Evolutionary conservation across 139 green algal genomes (phyloP), one percentile per base, ranked within the genome.

Genomic region (Chlorella sp.): DNA sequence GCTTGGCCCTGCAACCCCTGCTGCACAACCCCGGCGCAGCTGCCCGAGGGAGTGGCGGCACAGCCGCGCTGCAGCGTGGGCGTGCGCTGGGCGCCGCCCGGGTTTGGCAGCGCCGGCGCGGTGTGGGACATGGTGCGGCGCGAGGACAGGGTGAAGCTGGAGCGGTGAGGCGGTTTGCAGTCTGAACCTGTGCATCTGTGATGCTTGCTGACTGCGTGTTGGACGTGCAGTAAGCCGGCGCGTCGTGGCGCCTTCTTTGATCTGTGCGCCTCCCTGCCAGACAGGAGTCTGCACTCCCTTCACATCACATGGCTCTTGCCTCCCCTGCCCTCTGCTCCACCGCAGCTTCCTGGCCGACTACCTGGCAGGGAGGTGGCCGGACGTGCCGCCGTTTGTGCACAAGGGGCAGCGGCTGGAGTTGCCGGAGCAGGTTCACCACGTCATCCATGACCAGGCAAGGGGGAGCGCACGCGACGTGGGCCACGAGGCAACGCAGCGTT

Each of bases 51-150:
- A n/a, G n/a, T n/a, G n/a, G n/a, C n/a, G n/a, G n/a, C n/a, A n/a
- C n/a, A n/a, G n/a, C n/a, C n/a, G n/a, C n/a, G n/a, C n/a, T n/a
- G n/a, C n/a, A n/a, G n/a, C n/a, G n/a, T n/a, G n/a, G n/a, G n/a
- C n/a, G n/a, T n/a, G n/a, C n/a, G n/a, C n/a, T n/a, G n/a, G n/a
- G n/a, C 42, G 19, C 43, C 25, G 17, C 19, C 64, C 72, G 79
- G 76, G 25, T 81, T 84, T 67, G 81, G 68, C 40, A 70, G 78
- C 31, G 86, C 85, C 40, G 93, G 93, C 33, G 91, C 91, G 0
- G 76, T 95, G 42, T 98, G 93, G 93, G 90, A 98, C 83, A 94
- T 98, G 67, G 96, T 87, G 67, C 79, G 83, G 35, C 68, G 84
- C 9, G 25, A 79, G 1, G 80, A 89, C 66, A 69, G 76, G 17